These are phyloP conservation scores for Fusarium falciforme DNA, from an alignment of 2,329 filamentous ascomycete genomes.

Conservation along the genomic window DNA sequence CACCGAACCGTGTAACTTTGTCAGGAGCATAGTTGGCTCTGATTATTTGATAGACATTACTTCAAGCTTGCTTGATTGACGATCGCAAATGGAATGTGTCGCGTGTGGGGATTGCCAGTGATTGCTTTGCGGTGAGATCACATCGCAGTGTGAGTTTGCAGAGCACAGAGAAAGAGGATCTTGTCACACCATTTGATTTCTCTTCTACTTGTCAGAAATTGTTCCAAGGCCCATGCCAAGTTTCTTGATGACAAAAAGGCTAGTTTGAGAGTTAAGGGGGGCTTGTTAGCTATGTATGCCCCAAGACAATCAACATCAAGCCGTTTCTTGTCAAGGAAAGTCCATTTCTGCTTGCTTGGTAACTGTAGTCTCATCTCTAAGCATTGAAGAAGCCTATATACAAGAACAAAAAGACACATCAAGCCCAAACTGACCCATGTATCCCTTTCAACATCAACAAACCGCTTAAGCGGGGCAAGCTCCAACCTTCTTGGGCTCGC, in stretches of 20 bases:
- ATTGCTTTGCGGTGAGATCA: not conserved
- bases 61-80: not conserved
- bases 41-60: not conserved
- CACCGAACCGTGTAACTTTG: rapidly evolving
- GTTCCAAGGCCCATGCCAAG: too few relatives aligned
- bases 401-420: not conserved
- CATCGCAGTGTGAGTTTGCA: not conserved
- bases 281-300: not conserved
- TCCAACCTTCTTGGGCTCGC: constrained; percentile 44
- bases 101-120: not conserved
- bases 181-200: rapidly evolving
- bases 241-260: rapidly evolving
- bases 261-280: not conserved
- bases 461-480: constrained; percentile 37
- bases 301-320: not conserved
- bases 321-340: not conserved
- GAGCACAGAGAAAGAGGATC: not conserved
- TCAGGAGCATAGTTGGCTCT: not conserved
- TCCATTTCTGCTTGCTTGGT: not conserved
- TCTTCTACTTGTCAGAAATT: not conserved
- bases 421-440: not conserved
- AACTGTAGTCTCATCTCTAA: not conserved
- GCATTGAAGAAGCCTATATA: not conserved
- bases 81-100: not conserved
- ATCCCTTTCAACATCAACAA: not conserved